Percentiles rank a stretch among this genome's conserved stretches.
These are phyloP conservation scores for Lasiosphaeriaceae sp. DNA, from an alignment of 495 filamentous ascomycete genomes.

Conservation along the genomic window DNA sequence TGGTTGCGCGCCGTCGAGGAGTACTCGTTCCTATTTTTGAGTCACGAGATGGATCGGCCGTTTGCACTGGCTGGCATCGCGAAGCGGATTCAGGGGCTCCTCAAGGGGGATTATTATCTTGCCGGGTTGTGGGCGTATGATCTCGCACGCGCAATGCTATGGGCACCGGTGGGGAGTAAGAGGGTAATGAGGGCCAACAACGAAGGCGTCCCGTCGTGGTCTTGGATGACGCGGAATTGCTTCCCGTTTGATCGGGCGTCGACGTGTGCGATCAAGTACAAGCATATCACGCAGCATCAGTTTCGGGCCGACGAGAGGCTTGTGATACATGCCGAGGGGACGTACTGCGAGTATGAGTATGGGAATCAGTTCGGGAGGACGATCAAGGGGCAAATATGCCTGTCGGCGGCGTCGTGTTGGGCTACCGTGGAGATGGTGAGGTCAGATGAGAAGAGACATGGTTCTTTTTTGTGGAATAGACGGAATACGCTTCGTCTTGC, in stretches of 20 bases:
- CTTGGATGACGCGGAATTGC: constrained; percentile 13
- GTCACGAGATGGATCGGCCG: constrained; percentile 10
- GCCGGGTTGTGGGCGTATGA: constrained; percentile 13
- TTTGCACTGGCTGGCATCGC: constrained; percentile 17
- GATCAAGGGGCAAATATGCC: constrained; percentile 1
- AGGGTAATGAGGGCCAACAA: constrained; percentile 4
- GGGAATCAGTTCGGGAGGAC: constrained; percentile 6
- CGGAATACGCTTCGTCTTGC: constrained; percentile 1
- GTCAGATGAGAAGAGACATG: neutral
- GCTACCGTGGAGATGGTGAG: constrained; percentile 1
- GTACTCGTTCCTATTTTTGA: constrained; percentile 17
- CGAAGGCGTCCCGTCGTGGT: constrained; percentile 7
- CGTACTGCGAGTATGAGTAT: constrained; percentile 11
- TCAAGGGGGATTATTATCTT: neutral
- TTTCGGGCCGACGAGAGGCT: constrained; percentile 7
- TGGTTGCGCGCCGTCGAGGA: constrained; percentile 19
- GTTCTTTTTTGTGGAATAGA: constrained; percentile 1
- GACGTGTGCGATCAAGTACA: neutral
- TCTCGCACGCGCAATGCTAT: constrained; percentile 12
- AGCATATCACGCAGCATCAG: constrained; percentile 7
- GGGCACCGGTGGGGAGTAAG: constrained; percentile 13
- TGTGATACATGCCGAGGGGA: constrained; percentile 3
- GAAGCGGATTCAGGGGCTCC: neutral
- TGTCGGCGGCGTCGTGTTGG: constrained; percentile 5
- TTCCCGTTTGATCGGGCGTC: neutral